Base-by-base conservation (phyloP, 768 basidiomycete species). In the Lentinula boryana region DNA sequence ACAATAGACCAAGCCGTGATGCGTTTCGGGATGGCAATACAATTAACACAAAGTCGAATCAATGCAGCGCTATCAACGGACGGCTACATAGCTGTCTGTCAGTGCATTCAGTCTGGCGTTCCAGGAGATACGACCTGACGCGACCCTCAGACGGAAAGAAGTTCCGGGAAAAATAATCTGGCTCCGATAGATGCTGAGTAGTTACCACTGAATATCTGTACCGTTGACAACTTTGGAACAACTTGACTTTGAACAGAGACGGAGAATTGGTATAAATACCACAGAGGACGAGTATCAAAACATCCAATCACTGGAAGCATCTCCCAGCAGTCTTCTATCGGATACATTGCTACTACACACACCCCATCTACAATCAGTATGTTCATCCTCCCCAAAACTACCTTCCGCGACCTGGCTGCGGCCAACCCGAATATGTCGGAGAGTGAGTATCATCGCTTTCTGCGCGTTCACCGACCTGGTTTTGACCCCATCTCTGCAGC, bases 391-490 rank as follows among this genome's bases (percentile, higher is more conserved):
- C 63, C 63, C 12, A 63, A 49, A 5, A 56, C 60, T 23, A 61
- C 63, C 2, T 63, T 63, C 63, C 63, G 63, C 13, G 63, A 63
- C 58, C 23, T 27, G 46, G 16, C 52, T 52, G 55, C 60, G 10
- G 63, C 60, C 40, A 61, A 63, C 55, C 60, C 63, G 3, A 61
- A 63, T 41, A 57, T 48, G 63, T 58, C 63, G 8, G 63, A 63
- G 18, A 63, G 63, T 63, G 23, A 36, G 53, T 49, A 12, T 23
- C 5, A n/a, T 35, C 41, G 21, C 44, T 31, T 15, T 41, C 21
- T 27, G 21, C 40, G n/a, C 15, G 27, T 40, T 18, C 46, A 54
- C 36, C 35, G 21, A 13, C 35, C 13, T 40, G 31, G 18, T 13
- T 35, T 53, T 54, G 41, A 48, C 44, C 54, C 21, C 32, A 23